A percentile compares a stretch with the other conserved stretches of the same genome.
phyloP scores from a whole-genome alignment of 78 protist species.

The Planoprotostelium fungivorum region DNA sequence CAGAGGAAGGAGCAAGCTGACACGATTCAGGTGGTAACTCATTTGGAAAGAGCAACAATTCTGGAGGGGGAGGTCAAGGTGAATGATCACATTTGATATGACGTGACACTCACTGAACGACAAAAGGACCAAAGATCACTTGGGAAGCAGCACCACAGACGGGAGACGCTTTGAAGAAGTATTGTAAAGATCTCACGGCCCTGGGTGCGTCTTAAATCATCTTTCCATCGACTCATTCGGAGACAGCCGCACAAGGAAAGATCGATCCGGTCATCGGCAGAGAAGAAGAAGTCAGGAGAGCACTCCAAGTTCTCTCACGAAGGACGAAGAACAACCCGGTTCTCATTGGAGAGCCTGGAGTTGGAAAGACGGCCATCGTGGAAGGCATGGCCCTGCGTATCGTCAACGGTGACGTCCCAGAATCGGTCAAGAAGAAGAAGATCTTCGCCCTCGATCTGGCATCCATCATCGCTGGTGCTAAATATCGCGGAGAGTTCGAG shows the following conservation, averaged over 20 bases:
- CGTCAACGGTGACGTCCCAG: constrained; percentile 95
- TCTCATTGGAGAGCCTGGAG: constrained; percentile 97
- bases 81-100: too few relatives aligned
- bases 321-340: constrained; percentile 97
- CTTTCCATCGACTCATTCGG: not conserved
- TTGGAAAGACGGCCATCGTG: constrained; percentile 90
- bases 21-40: too few relatives aligned
- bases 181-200: constrained; percentile 47
- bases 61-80: too few relatives aligned
- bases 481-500: constrained; percentile 99
- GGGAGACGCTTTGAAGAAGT: constrained; percentile 52
- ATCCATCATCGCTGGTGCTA: constrained; percentile 96
- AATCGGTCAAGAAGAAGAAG: constrained; percentile 58
- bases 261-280: constrained; percentile 98
- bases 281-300: constrained; percentile 94
- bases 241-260: constrained; percentile 81
- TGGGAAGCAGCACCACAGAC: constrained; percentile 39
- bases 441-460: constrained; percentile 94
- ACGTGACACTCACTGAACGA: too few relatives aligned
- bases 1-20: too few relatives aligned
- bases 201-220: constrained; percentile 9
- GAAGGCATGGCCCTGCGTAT: constrained; percentile 99
- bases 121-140: constrained; percentile 38
- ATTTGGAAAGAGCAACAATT: too few relatives aligned
- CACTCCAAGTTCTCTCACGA: constrained; percentile 66